phyloP scores from a whole-genome alignment of 768 basidiomycete genomes.

The Boletus rubescentipes region DNA sequence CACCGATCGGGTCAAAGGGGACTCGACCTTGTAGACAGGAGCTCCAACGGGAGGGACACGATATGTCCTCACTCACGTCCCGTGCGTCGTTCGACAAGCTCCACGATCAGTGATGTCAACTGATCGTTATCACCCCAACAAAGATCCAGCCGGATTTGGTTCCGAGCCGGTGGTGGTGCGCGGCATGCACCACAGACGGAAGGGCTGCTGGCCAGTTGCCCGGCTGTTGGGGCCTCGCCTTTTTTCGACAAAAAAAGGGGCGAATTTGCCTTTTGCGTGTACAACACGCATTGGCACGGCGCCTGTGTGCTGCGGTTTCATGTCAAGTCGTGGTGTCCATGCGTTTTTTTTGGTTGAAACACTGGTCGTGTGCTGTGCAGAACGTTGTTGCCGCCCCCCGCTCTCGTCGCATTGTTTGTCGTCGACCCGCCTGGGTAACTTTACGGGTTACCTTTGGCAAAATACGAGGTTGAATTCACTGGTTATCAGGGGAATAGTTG shows the following conservation, averaged over 20 bases:
- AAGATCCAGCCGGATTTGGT: slow-evolving; percentile 24
- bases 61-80: slow-evolving; percentile 9
- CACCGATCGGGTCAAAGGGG: slow-evolving; percentile 14
- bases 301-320: slow-evolving; percentile 71
- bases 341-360: slow-evolving; percentile 9
- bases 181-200: slow-evolving; percentile 38
- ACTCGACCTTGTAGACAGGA: neutral
- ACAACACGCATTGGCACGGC: slow-evolving; percentile 67
- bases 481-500: neutral
- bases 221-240: slow-evolving; percentile 80
- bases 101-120: slow-evolving; percentile 9
- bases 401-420: neutral
- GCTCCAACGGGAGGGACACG: neutral
- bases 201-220: slow-evolving; percentile 67
- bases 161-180: slow-evolving; percentile 16
- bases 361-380: slow-evolving; percentile 8
- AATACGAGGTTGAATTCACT: neutral
- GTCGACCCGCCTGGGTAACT: neutral
- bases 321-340: slow-evolving; percentile 58
- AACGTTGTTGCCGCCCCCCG: slow-evolving; percentile 5
- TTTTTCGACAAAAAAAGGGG: slow-evolving; percentile 58
- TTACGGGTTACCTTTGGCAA: neutral
- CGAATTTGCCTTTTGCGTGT: slow-evolving; percentile 66
- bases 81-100: slow-evolving; percentile 11
- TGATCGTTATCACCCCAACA: slow-evolving; percentile 19